Percentiles rank a stretch among this genome's conserved stretches.
Conservation (phyloP, 345 rosid species). For the Viola odorata region DNA sequence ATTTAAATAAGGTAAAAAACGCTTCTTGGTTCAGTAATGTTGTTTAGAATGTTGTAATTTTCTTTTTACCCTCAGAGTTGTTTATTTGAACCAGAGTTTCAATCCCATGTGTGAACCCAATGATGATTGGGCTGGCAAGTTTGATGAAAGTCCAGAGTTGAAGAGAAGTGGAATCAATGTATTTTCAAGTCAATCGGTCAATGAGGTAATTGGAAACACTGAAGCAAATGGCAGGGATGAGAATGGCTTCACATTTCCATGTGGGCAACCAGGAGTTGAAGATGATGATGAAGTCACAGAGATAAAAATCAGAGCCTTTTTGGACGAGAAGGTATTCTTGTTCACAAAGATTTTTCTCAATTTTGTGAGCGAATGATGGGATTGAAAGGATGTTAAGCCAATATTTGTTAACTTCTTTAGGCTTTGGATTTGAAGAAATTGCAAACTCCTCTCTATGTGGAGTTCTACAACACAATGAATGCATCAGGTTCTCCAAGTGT, state of each 20-base stretch:
- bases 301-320: constrained; percentile 27
- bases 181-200: constrained; percentile 27
- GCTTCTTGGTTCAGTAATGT: constrained; percentile 12
- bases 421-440: constrained; percentile 31
- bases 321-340: constrained; percentile 32
- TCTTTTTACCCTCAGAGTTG: constrained; percentile 5
- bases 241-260: constrained; percentile 45
- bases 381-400: background rate
- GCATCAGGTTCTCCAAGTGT: constrained; percentile 5
- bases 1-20: constrained; percentile 56
- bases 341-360: background rate
- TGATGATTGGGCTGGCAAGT: constrained; percentile 70
- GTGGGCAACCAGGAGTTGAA: constrained; percentile 23
- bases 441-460: constrained; percentile 27
- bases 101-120: constrained; percentile 79
- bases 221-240: constrained; percentile 33
- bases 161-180: constrained; percentile 32
- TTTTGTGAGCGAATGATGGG: constrained; percentile 11
- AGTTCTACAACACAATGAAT: constrained; percentile 25
- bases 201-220: constrained; percentile 25
- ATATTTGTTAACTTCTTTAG: constrained; percentile 25
- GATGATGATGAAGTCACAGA: constrained; percentile 33
- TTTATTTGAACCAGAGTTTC: constrained; percentile 55
- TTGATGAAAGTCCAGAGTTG: constrained; percentile 42
- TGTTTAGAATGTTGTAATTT: background rate